These are phyloP conservation scores for Pythium dissimile DNA, from an alignment of 352 stramenopile species.

Conservation along the genomic window DNA sequence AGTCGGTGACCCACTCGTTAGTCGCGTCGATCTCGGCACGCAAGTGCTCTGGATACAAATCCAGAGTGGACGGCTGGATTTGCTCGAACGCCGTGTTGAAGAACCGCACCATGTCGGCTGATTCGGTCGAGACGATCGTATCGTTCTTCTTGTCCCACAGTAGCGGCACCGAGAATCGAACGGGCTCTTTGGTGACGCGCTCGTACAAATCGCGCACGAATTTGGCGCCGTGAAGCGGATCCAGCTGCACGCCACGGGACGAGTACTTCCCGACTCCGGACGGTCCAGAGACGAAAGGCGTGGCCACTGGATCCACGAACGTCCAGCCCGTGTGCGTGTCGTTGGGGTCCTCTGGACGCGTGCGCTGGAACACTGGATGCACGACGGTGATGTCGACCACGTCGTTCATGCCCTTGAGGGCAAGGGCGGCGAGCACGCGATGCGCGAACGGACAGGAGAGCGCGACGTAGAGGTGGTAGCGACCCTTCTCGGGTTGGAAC, in stretches of 20 bases:
- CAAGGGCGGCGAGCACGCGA: constrained; percentile 59
- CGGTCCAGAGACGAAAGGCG: constrained; percentile 26
- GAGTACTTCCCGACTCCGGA: constrained; percentile 36
- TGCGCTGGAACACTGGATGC: constrained; percentile 45
- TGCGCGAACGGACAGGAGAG: constrained; percentile 86
- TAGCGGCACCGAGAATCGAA: constrained; percentile 92
- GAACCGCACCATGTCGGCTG: constrained; percentile 94
- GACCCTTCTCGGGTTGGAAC: constrained; percentile 41
- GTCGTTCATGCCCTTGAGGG: constrained; percentile 91
- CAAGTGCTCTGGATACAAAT: constrained; percentile 87
- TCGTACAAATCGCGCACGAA: constrained; percentile 89
- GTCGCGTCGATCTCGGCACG: constrained; percentile 74
- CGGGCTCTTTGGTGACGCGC: constrained; percentile 40
- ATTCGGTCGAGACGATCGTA: constrained; percentile 97
- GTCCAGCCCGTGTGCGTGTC: constrained; percentile 82
- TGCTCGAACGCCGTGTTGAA: constrained; percentile 91
- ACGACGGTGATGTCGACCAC: constrained; percentile 86
- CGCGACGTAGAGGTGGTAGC: constrained; percentile 93
- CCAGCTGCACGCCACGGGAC: constrained; percentile 33
- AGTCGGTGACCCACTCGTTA: constrained; percentile 90
- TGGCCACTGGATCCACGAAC: constrained; percentile 58
- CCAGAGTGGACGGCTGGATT: constrained; percentile 65
- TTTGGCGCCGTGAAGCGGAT: constrained; percentile 61
- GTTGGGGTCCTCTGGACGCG: constrained; percentile 30
- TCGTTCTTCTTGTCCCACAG: constrained; percentile 93